A percentile compares a stretch with the other conserved stretches of the same genome.
Evolutionary conservation across 2,329 filamentous ascomycete genomes (phyloP).

Genomic region (Zasmidium citrigriseum): DNA sequence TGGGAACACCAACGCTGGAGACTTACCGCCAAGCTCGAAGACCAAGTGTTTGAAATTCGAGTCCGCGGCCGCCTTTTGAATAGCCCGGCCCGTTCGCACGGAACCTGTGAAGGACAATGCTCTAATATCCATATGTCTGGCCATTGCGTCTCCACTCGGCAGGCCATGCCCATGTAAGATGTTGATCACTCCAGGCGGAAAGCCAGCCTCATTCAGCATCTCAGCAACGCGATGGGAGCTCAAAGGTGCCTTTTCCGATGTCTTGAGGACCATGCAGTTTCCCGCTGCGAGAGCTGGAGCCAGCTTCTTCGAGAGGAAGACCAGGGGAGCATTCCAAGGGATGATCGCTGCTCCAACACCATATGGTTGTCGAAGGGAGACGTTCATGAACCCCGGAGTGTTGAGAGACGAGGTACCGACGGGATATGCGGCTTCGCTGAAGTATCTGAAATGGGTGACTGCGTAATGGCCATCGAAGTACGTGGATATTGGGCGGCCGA

Average conservation of each 20-base stretch:
- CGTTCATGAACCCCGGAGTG: conserved; percentile 47
- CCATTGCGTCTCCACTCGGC: conserved; percentile 30
- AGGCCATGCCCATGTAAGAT: conserved; percentile 34
- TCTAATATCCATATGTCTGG: conserved; percentile 35
- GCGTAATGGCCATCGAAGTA: conserved; percentile 41
- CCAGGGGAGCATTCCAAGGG: conserved; percentile 57
- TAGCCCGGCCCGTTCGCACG: conserved; percentile 22
- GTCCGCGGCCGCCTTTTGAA: conserved; percentile 26
- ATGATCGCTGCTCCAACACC: conserved; percentile 60
- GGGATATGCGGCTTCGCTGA: conserved; percentile 44
- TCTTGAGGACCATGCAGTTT: conserved; percentile 62
- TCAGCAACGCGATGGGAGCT: conserved; percentile 26
- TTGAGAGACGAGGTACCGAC: conserved; percentile 49
- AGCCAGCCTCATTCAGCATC: conserved; percentile 39
- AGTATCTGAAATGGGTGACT: conserved; percentile 42
- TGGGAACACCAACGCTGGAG: conserved; percentile 28
- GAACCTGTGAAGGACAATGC: conserved; percentile 30
- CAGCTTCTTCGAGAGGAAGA: conserved; percentile 51
- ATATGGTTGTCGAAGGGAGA: conserved; percentile 46
- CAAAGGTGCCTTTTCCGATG: conserved; percentile 31
- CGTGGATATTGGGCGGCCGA: conserved; percentile 16
- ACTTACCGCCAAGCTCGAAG: conserved; percentile 33
- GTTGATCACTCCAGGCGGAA: conserved; percentile 45
- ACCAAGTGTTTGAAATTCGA: conserved; percentile 31
- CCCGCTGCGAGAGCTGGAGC: conserved; percentile 62